Base-by-base conservation (phyloP, 352 stramenopile species). In the Pythium volutum region DNA sequence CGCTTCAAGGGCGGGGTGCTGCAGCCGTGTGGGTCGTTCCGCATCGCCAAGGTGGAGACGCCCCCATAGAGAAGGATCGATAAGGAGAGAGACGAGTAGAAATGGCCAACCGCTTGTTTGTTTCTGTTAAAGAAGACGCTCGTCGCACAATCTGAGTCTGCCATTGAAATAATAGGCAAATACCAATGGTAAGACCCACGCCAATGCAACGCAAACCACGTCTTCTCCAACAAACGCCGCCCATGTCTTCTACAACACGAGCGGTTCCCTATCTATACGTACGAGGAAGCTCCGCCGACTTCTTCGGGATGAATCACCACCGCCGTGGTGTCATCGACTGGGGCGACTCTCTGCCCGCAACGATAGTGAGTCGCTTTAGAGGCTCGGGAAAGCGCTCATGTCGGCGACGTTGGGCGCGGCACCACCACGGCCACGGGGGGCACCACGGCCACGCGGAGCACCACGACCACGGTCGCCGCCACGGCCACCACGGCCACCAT, bases 351-450 rank as follows among this genome's bases (percentile, higher is more conserved):
- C 60, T 57, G 60, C 60, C 51, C 31, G 50, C 59, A 34, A 60
- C 73, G 64, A 66, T 55, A 54, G 55, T 64, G 56, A 38, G 47
- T 54, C 59, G 64, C 51, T 81, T n/a, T 92, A 92, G 71, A 96
- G 85, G 72, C 69, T 91, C 51, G 87, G 87, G 76, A 96, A 96
- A 59, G 87, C 84, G 60, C 72, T 81, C 73, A 91, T 73, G 81
- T 96, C 87, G 45, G 78, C 77, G 50, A 95, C 83, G 71, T 93
- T 91, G 38, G 83, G 87, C 48, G 66, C 74, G 48, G 59, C 53
- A 7, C 43, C 29, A 45, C 78, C 81, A 57, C 77, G 73, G 58
- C 79, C 65, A 60, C 75, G 55, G 34, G 55, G 47, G 33, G 55
- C 69, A 55, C 79, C 74, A 55, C 56, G 45, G 15, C 56, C 46